Percentiles rank a stretch among this genome's conserved stretches.
These are phyloP conservation scores for Porcisia hertigi DNA, from an alignment of 208 protist genomes.

Conservation along the genomic window DNA sequence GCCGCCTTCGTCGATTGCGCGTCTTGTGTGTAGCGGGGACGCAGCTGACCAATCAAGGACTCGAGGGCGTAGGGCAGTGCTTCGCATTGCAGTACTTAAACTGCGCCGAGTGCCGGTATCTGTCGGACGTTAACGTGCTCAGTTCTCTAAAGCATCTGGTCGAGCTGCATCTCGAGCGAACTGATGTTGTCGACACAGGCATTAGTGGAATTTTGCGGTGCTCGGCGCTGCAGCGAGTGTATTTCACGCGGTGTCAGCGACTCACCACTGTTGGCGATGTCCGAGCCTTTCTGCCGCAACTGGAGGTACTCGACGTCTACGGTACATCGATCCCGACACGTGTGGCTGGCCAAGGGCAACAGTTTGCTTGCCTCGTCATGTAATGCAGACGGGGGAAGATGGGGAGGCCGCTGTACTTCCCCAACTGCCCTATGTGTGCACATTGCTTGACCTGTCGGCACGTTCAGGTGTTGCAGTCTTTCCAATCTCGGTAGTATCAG, in stretches of 20 bases:
- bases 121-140: slow-evolving; percentile 66
- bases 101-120: slow-evolving; percentile 65
- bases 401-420: background rate
- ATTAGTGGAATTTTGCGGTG: slow-evolving; percentile 53
- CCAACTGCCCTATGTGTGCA: no score
- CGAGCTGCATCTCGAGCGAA: slow-evolving; percentile 66
- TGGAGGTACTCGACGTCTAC: slow-evolving; percentile 80
- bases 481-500: no score
- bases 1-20: slow-evolving; percentile 33
- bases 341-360: slow-evolving; percentile 47
- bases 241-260: slow-evolving; percentile 63
- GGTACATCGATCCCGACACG: slow-evolving; percentile 70
- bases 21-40: slow-evolving; percentile 63
- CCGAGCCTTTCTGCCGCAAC: slow-evolving; percentile 33
- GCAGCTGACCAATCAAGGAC: slow-evolving; percentile 54
- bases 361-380: slow-evolving; percentile 63
- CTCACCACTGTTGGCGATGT: slow-evolving; percentile 57
- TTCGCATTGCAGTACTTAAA: slow-evolving; percentile 44
- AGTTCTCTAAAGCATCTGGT: slow-evolving; percentile 37
- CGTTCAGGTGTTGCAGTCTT: no score
- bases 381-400: slow-evolving; percentile 9
- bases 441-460: background rate
- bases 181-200: slow-evolving; percentile 47
- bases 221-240: slow-evolving; percentile 49
- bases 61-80: slow-evolving; percentile 53